phyloP scores from a whole-genome alignment of 108 stramenopile genomes.

The Skeletonema potamos region DNA sequence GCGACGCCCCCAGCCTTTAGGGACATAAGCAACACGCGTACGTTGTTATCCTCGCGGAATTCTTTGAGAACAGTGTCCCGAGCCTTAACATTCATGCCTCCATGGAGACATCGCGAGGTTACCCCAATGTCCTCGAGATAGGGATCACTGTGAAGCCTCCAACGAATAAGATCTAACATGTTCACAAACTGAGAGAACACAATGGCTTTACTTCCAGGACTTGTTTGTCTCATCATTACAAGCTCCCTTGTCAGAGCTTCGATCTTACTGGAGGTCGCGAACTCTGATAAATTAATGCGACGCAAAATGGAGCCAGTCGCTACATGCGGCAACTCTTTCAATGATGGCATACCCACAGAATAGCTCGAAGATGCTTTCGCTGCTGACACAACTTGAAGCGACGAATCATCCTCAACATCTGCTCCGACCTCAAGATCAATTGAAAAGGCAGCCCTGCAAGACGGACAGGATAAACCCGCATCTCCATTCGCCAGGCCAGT shows the following conservation, averaged over 20 bases:
- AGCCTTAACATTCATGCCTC: conserved; percentile 91
- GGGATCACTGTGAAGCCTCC: conserved; percentile 89
- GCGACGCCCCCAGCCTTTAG: conserved; percentile 98
- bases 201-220: conserved; percentile 95
- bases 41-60: conserved; percentile 83
- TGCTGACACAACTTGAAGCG: conserved; percentile 18
- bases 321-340: conserved; percentile 77
- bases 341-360: conserved; percentile 54
- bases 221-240: conserved; percentile 79
- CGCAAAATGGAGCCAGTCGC: conserved; percentile 85
- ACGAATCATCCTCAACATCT: conserved; percentile 65
- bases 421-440: conserved; percentile 75
- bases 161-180: conserved; percentile 95
- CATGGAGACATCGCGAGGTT: conserved; percentile 81
- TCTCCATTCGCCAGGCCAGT: conserved; percentile 32
- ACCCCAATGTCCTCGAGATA: conserved; percentile 77
- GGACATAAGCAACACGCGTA: conserved; percentile 92
- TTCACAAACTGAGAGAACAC: conserved; percentile 98
- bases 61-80: conserved; percentile 82
- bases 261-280: conserved; percentile 95
- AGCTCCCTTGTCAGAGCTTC: conserved; percentile 95
- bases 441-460: conserved; percentile 75
- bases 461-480: conserved; percentile 61
- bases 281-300: conserved; percentile 91
- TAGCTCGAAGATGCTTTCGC: conserved; percentile 11